Evolutionary conservation across 108 stramenopile species (phyloP).

Genomic region (Chaetoceros muelleri): DNA sequence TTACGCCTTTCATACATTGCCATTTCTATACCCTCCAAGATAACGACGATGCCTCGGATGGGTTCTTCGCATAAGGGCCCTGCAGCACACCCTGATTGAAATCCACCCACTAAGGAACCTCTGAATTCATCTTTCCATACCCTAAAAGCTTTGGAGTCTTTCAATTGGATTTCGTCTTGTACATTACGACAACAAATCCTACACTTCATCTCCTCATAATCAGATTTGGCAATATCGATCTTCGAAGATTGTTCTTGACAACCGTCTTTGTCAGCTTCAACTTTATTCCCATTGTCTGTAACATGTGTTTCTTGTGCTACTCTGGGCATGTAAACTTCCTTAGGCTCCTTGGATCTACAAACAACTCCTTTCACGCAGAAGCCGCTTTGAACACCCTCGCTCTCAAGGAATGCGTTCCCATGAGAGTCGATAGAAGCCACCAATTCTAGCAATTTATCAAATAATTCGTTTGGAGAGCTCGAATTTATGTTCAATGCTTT

Average conservation of each 20-base stretch:
- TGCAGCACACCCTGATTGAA: constrained; percentile 62
- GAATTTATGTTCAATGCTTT: constrained; percentile 39
- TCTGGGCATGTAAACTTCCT: constrained; percentile 29
- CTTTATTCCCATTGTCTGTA: constrained; percentile 4
- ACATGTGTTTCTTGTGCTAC: background rate
- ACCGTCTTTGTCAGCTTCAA: constrained; percentile 8
- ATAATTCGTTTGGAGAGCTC: constrained; percentile 17
- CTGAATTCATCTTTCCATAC: constrained; percentile 67
- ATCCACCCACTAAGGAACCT: constrained; percentile 70
- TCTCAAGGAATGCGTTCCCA: constrained; percentile 39
- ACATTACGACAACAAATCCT: background rate
- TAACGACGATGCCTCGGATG: constrained; percentile 61
- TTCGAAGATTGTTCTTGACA: constrained; percentile 7
- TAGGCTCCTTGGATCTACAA: background rate
- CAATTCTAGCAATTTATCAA: constrained; percentile 26
- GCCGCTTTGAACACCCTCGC: constrained; percentile 15
- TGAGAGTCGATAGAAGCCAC: constrained; percentile 23
- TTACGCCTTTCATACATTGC: constrained; percentile 24
- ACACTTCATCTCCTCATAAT: constrained; percentile 12
- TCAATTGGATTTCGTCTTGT: background rate
- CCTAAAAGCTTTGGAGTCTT: constrained; percentile 33
- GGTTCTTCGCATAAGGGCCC: constrained; percentile 88
- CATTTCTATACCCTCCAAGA: constrained; percentile 72
- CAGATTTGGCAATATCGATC: constrained; percentile 3
- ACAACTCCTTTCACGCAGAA: constrained; percentile 20